Conservation (phyloP, 768 basidiomycete genomes). For the Stropharia rugosoannulata region DNA sequence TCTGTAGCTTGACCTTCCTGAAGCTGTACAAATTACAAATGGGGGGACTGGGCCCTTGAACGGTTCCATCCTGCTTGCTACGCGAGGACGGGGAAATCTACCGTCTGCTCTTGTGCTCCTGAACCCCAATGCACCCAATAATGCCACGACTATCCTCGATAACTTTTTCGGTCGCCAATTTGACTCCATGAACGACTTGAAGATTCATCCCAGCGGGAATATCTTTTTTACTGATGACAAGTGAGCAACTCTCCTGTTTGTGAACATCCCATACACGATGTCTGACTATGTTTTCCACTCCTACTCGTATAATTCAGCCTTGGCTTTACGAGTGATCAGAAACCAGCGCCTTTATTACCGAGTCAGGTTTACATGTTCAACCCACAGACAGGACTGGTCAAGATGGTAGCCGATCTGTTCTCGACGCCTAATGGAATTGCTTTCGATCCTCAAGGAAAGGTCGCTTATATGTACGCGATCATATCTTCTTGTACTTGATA, state of each 20-base stretch:
- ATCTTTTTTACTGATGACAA: constrained; percentile 72
- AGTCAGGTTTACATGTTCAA: constrained; percentile 79
- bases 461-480: constrained; percentile 55
- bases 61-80: constrained; percentile 56
- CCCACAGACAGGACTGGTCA: constrained; percentile 57
- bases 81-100: constrained; percentile 58
- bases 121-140: constrained; percentile 60
- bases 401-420: constrained; percentile 73
- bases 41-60: constrained; percentile 63
- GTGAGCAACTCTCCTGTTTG: constrained; percentile 32
- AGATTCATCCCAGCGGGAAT: constrained; percentile 62
- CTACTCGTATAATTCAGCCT: constrained; percentile 38
- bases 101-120: constrained; percentile 66
- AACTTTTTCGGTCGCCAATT: constrained; percentile 80
- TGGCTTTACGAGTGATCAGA: constrained; percentile 61
- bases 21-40: constrained; percentile 65
- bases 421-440: constrained; percentile 71
- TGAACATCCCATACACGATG: not conserved
- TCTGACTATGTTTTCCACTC: not conserved
- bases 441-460: constrained; percentile 58
- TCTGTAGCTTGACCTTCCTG: constrained; percentile 52
- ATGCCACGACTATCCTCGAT: constrained; percentile 67
- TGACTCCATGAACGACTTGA: constrained; percentile 78
- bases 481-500: not conserved
- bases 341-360: constrained; percentile 62